Conservation (phyloP, 2,329 filamentous ascomycete genomes). For the Rhynchosporium graminicola region DNA sequence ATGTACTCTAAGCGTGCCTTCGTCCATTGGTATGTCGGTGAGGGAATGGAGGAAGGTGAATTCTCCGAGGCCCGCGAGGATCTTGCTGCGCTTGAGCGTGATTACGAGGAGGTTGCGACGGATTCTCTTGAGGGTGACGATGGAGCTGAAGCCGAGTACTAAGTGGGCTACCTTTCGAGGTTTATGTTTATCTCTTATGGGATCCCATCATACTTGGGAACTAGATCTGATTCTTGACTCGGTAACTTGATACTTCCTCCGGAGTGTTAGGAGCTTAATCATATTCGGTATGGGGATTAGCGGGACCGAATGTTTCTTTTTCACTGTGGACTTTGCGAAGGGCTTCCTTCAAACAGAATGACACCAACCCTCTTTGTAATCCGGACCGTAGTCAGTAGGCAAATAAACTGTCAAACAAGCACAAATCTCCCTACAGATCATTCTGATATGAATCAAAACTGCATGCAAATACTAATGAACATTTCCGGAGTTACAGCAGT, state of each 20-base stretch:
- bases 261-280: slow-evolving; percentile 36
- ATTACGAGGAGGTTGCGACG: slow-evolving; percentile 98
- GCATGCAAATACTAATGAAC: slow-evolving; percentile 22
- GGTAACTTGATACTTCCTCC: slow-evolving; percentile 34
- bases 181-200: slow-evolving; percentile 35
- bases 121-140: slow-evolving; percentile 90
- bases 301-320: slow-evolving; percentile 30
- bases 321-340: slow-evolving; percentile 32
- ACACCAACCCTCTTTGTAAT: slow-evolving; percentile 40
- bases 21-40: slow-evolving; percentile 99
- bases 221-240: slow-evolving; percentile 37
- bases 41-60: slow-evolving; percentile 99
- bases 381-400: slow-evolving; percentile 25
- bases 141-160: slow-evolving; percentile 61
- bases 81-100: slow-evolving; percentile 93
- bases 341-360: slow-evolving; percentile 37
- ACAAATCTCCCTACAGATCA: slow-evolving; percentile 11
- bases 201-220: slow-evolving; percentile 39
- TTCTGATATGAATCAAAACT: slow-evolving; percentile 5
- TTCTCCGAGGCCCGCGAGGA: slow-evolving; percentile 99
- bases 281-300: slow-evolving; percentile 32
- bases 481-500: slow-evolving; percentile 10
- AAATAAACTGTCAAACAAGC: slow-evolving; percentile 25
- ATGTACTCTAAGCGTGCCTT: slow-evolving; percentile 99
- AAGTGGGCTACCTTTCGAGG: slow-evolving; percentile 24